Evolutionary conservation across 352 stramenopile genomes (phyloP), one percentile per base, ranked within the genome.

Genomic region (Albugo candida): DNA sequence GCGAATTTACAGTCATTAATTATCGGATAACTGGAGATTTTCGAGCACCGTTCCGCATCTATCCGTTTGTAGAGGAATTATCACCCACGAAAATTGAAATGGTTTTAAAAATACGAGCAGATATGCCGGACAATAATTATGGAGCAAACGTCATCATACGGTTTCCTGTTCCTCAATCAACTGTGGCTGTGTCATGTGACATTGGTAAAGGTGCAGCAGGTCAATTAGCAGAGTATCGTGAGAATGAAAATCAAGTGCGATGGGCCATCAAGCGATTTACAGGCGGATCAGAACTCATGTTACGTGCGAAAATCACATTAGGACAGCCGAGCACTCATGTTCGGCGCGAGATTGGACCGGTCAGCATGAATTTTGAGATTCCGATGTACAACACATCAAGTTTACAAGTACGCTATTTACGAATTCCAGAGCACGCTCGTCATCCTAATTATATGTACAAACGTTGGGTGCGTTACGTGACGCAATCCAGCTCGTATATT

Each of bases 361-460:
- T 98, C 51, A 95, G 89, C 54, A 95, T 98, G 79, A 95, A 93
- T 63, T 99, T 99, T 82, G 94, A 98, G 66, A 98, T 99, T 52
- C 95, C 95, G 46, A 99, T 98, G 93, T 98, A 97, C 73, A 98
- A 97, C 80, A 96, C 97, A 36, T 98, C 89, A 46, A 95, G 92
- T 64, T 70, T 99, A 43, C 89, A 98, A 60, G 92, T 99, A 56
- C 81, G 92, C 47, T 98, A 98, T 67, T 63, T 99, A 54, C 83
- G 92, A 58, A 98, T 99, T 61, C 89, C 91, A 1, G 93, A 98
- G 54, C 81, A 95, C 59, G 91, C 72, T 47, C 73, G 73, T 47
- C 71, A 96, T 63, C 93, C 92, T 45, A 95, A 93, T 59, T 98
- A 98, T 72, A 96, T 93, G 55, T 96, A 96, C 49, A 97, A 98